A percentile compares a stretch with the other conserved stretches of the same genome.
Conservation (phyloP, 73 alveolate species). For the Paramecium biaurelia region DNA sequence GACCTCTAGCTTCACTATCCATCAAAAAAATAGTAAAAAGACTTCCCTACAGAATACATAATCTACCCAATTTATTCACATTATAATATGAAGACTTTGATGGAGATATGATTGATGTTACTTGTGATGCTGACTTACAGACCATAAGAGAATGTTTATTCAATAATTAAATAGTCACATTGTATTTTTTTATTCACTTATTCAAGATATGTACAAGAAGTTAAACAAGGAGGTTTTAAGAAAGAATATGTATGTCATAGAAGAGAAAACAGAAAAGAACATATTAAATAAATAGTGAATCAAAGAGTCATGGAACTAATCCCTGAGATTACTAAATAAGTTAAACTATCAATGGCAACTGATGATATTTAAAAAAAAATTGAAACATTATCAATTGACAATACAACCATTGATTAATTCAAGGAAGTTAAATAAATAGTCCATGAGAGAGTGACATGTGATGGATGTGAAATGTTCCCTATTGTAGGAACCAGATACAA, state of each 20-base stretch:
- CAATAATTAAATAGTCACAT: too few relatives aligned
- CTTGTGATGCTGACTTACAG: conserved; percentile 31
- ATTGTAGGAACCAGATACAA: conserved; percentile 85
- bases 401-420: not conserved
- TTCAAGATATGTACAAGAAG: conserved; percentile 19
- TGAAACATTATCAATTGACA: not conserved
- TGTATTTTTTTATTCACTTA: not conserved
- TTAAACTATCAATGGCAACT: not conserved
- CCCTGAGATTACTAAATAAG: conserved; percentile 1
- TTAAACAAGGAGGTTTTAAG: not conserved
- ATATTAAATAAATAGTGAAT: not conserved
- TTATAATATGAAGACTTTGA: conserved; percentile 23
- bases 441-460: conserved; percentile 78
- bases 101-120: conserved; percentile 50
- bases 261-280: not conserved
- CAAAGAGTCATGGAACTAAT: not conserved
- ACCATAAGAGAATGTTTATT: not conserved
- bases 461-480: conserved; percentile 83
- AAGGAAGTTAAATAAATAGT: conserved; percentile 39
- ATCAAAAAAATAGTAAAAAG: not conserved
- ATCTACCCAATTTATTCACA: not conserved
- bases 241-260: not conserved
- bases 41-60: not conserved
- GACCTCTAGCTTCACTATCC: not conserved
- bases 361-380: not conserved